Base-by-base conservation (phyloP, 75 land plant genomes). In the Pinus taeda region DNA sequence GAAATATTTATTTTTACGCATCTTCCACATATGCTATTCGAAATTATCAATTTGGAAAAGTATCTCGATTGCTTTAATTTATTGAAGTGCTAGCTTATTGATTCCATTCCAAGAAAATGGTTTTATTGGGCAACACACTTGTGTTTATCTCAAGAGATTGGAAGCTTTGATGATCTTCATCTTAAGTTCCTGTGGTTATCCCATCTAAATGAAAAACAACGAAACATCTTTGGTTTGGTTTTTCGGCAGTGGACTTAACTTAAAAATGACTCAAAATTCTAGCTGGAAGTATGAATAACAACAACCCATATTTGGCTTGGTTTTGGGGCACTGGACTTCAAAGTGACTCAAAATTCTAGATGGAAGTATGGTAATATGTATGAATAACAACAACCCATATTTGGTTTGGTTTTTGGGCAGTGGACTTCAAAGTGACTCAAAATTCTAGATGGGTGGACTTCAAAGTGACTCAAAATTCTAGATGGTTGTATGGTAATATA, bases 31-130 rank as follows among this genome's bases (percentile, higher is more conserved):
- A 26, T 88, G 61, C 88, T 74, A 71, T 84, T 91, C 74, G 87
- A 63, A 74, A 76, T 91, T 75, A 85, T 97, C 12, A 85, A 97
- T 65, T 85, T 97, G 59, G 99, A 97, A 26, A 91, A 89, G 33
- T 95, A 97, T 80, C 93, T 98, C 77, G 98, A 93, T 59, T 97
- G 99, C 81, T 90, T 92, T 78, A 63, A 77, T 69, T 71, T 97
- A n/a, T 97, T 98, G 99, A 86, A 91, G 74, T 88, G 82, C 57
- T 98, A 94, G 73, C 98, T 93, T 65, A 78, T 92, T 81, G 99
- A 97, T 91, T 83, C 99, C 63, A 93, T 95, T 80, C 93, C 89
- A 76, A 87, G 79, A 75, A 96, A 93, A 82, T 90, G 87, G 93
- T 75, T 80, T 0, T 77, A 83, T 78, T 83, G 83, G 76, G 98